phyloP scores from a whole-genome alignment of 179 eudicot species.

The Sideroxylon spinosum region DNA sequence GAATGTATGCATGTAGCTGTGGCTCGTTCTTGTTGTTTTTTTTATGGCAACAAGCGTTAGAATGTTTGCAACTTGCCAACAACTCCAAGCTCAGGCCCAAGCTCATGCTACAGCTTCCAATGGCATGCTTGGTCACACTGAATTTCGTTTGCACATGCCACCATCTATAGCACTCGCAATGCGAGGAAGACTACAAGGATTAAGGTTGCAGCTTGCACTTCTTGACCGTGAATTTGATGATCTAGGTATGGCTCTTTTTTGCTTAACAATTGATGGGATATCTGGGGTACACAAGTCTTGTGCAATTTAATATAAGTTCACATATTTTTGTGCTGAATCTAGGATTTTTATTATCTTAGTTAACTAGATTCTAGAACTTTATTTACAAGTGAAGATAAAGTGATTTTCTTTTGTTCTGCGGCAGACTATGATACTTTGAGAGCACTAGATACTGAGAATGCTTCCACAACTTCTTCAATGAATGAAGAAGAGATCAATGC shows the following conservation, averaged over 20 bases:
- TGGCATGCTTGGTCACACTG: slow-evolving; percentile 62
- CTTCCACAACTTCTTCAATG: slow-evolving; percentile 49
- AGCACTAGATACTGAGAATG: slow-evolving; percentile 58
- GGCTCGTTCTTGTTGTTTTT: slow-evolving; percentile 68
- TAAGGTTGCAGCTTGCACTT: slow-evolving; percentile 72
- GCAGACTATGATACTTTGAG: slow-evolving; percentile 71
- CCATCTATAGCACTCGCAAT: slow-evolving; percentile 61
- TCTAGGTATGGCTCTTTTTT: slow-evolving; percentile 34
- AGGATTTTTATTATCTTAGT: neutral
- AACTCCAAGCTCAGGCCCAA: slow-evolving; percentile 76
- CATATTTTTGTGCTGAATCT: neutral
- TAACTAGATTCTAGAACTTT: neutral
- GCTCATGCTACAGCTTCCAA: slow-evolving; percentile 67
- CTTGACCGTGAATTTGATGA: slow-evolving; percentile 73
- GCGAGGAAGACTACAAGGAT: slow-evolving; percentile 65
- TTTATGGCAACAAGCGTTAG: slow-evolving; percentile 61
- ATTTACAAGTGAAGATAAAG: neutral
- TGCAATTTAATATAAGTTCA: neutral
- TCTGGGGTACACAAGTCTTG: neutral
- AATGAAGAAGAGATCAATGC: slow-evolving; percentile 67
- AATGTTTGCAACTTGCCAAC: slow-evolving; percentile 73
- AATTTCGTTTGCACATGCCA: slow-evolving; percentile 67
- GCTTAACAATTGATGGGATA: neutral
- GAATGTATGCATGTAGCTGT: slow-evolving; percentile 39
- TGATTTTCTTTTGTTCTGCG: neutral